Percentiles rank a stretch among this genome's conserved stretches.
Conservation (phyloP, 805 yeast genomes). For the Ogataea dorogensis region DNA sequence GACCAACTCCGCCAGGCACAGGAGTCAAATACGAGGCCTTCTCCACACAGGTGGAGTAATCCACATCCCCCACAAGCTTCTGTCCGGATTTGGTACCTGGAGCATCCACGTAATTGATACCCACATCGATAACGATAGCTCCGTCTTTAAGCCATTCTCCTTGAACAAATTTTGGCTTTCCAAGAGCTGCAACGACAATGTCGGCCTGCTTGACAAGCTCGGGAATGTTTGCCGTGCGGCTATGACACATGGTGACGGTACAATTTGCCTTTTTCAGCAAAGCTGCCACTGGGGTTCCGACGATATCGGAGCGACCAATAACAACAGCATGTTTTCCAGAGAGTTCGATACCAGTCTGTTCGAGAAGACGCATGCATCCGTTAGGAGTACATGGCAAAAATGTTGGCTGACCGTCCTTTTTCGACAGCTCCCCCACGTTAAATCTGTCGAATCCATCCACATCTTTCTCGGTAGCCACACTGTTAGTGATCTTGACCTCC, state of each 20-base stretch:
- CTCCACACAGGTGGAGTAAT: slow-evolving; percentile 52
- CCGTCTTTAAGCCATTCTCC: slow-evolving; percentile 73
- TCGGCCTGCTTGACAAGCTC: slow-evolving; percentile 59
- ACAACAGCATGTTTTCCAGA: slow-evolving; percentile 77
- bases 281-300: slow-evolving; percentile 77
- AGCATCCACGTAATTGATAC: slow-evolving; percentile 74
- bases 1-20: slow-evolving; percentile 91
- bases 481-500: slow-evolving; percentile 64
- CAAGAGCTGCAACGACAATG: slow-evolving; percentile 76
- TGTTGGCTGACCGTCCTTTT: slow-evolving; percentile 66
- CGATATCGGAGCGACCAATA: slow-evolving; percentile 82
- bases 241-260: slow-evolving; percentile 74
- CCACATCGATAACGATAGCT: slow-evolving; percentile 76
- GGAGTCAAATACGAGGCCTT: slow-evolving; percentile 73
- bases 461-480: slow-evolving; percentile 66
- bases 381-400: slow-evolving; percentile 84
- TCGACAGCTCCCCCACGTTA: slow-evolving; percentile 75
- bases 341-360: slow-evolving; percentile 53
- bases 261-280: slow-evolving; percentile 69
- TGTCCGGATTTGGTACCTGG: slow-evolving; percentile 64
- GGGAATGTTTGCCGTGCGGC: slow-evolving; percentile 53
- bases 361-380: slow-evolving; percentile 67
- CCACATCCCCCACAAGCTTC: slow-evolving; percentile 77
- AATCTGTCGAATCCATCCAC: slow-evolving; percentile 82
- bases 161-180: slow-evolving; percentile 65